phyloP scores from a whole-genome alignment of 2,329 filamentous ascomycete genomes.

The Stemphylium lycopersici region DNA sequence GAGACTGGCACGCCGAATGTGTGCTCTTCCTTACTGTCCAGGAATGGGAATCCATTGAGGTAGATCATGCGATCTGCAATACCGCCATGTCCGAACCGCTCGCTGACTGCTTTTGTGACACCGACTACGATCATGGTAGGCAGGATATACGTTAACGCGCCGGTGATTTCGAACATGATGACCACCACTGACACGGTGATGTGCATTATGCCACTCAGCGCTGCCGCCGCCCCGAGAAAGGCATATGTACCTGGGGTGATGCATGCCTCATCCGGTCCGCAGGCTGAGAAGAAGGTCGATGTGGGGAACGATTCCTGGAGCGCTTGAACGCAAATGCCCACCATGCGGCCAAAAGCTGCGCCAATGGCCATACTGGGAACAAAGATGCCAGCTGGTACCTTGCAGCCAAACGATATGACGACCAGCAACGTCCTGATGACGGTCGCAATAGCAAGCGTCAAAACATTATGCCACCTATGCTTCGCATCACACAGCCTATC shows the following conservation, averaged over 20 bases:
- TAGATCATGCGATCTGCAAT: conserved; percentile 99
- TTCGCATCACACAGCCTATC: conserved; percentile 84
- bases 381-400: conserved; percentile 96
- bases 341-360: conserved; percentile 87
- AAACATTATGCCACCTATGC: conserved; percentile 77
- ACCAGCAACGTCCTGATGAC: conserved; percentile 81
- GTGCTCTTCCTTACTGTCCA: conserved; percentile 97
- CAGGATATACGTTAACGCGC: conserved; percentile 94
- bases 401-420: conserved; percentile 96
- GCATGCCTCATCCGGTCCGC: conserved; percentile 88
- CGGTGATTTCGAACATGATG: conserved; percentile 99
- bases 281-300: conserved; percentile 85
- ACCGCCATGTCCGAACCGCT: conserved; percentile 91
- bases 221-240: conserved; percentile 89
- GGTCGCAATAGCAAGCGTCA: conserved; percentile 80
- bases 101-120: conserved; percentile 90
- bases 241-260: conserved; percentile 98
- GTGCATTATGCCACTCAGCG: conserved; percentile 96
- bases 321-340: conserved; percentile 93
- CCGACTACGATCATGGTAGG: conserved; percentile 99
- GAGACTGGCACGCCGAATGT: conserved; percentile 95
- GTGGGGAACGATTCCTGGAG: conserved; percentile 83
- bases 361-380: conserved; percentile 98
- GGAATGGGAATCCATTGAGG: conserved; percentile 96
- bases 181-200: conserved; percentile 96